A percentile compares a stretch with the other conserved stretches of the same genome.
Evolutionary conservation across 257 asterid genomes (phyloP).

Genomic region (Solanum tarijense): DNA sequence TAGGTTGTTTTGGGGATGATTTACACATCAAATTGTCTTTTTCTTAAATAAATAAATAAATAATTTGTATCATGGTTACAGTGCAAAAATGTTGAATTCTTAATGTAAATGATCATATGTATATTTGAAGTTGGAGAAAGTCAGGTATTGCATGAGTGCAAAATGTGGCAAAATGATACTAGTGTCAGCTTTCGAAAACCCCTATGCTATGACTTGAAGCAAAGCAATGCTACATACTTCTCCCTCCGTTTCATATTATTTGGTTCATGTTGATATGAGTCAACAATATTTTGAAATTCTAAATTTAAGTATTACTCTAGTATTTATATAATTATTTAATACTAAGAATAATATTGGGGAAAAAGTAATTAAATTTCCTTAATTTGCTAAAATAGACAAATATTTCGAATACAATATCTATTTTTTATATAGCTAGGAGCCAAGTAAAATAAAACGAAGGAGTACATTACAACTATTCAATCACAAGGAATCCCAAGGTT

Average conservation of each 20-base stretch:
- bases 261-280: not conserved
- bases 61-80: not conserved
- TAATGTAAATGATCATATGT: not conserved
- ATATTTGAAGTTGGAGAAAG: not conserved
- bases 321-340: not conserved
- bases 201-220: constrained; percentile 12
- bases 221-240: constrained; percentile 5
- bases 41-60: not conserved
- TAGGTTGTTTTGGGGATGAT: not conserved
- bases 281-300: too few relatives aligned
- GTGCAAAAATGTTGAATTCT: not conserved
- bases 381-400: not conserved
- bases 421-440: not conserved
- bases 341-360: not conserved
- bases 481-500: constrained; percentile 8
- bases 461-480: constrained; percentile 2
- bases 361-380: not conserved
- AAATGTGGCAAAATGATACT: constrained; percentile 15
- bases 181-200: constrained; percentile 14
- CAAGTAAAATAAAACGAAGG: not conserved
- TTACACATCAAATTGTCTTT: not conserved
- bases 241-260: not conserved
- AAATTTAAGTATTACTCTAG: not conserved
- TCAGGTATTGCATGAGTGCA: constrained; percentile 7
- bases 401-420: not conserved